Evolutionary conservation across 2,329 filamentous ascomycete species (phyloP).

Genomic region (Teratosphaeria pseudoeucalypti): DNA sequence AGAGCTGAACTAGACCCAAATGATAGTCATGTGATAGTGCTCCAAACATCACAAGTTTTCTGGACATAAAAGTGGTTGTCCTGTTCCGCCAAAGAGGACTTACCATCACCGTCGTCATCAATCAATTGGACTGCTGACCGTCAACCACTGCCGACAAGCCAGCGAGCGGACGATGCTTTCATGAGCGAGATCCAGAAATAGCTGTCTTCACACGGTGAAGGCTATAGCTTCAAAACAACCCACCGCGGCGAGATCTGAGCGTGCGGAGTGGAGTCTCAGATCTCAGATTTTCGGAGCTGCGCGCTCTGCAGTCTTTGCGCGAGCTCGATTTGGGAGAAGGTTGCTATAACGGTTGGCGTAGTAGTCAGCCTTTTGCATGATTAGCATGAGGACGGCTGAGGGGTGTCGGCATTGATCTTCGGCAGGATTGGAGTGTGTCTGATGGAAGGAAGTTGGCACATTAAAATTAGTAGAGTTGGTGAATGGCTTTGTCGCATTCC

Average conservation of each 20-base stretch:
- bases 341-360: background rate
- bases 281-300: background rate
- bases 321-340: background rate
- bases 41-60: too few species aligned
- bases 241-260: background rate
- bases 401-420: background rate
- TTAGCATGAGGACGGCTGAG: background rate
- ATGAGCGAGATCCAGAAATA: background rate
- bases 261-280: background rate
- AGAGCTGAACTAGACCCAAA: too few species aligned
- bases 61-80: too few species aligned
- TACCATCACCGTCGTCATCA: too few species aligned
- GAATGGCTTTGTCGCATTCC: too few species aligned
- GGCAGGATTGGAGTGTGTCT: background rate
- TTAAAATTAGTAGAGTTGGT: too few species aligned
- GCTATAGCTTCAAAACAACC: background rate
- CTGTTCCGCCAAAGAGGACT: too few species aligned
- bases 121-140: too few species aligned
- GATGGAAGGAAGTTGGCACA: too few species aligned
- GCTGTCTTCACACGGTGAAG: background rate
- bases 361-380: background rate
- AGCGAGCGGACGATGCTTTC: background rate
- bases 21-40: too few species aligned
- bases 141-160: background rate
- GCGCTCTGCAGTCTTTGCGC: background rate